Evolutionary conservation across 2,329 filamentous ascomycete genomes (phyloP), one percentile per base, ranked within the genome.

Genomic region (Dothistroma pini): DNA sequence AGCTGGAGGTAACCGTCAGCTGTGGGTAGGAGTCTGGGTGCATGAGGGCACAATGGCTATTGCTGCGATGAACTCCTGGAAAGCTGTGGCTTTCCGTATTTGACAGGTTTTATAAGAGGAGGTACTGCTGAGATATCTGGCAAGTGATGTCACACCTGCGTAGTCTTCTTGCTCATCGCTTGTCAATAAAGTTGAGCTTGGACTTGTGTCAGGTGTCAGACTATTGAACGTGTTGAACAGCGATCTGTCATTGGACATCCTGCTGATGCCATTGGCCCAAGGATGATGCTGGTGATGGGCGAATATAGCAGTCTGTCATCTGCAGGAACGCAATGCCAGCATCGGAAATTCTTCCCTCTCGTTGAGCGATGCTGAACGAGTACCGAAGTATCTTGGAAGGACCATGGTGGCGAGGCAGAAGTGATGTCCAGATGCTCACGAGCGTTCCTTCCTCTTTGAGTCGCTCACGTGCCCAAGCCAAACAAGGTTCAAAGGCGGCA

Each of bases 271-370:
- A 44, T 19, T 44, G 41, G 41, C 41, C n/a, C 41, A 14, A 44
- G 41, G 41, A 44, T 44, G 41, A 44, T 44, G 41, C 41, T 44
- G 16, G 41, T n/a, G 8, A 44, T 19, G 41, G 14, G 41, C 41
- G n/a, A 9, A 44, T 19, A 19, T 44, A 44, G 41, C n/a, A n/a
- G 41, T 14, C 41, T 19, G 41, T 16, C 41, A 44, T 44, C 41
- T 52, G 56, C 56, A 57, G 56, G 56, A 57, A 41, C 56, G 44
- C 31, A 19, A 22, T 35, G 55, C 32, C 11, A 48, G 31, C 22
- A 32, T 48, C 7, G 54, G 44, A 19, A n/a, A 32, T 47, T 9
- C 22, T 32, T 14, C 11, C 35, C 38, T 47, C 21, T 19, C 14
- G 10, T 19, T 32, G 2, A 19, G 6, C 16, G 10, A 31, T 47